Conservation (phyloP, 441 rosid genomes). For the Gossypium aridum region DNA sequence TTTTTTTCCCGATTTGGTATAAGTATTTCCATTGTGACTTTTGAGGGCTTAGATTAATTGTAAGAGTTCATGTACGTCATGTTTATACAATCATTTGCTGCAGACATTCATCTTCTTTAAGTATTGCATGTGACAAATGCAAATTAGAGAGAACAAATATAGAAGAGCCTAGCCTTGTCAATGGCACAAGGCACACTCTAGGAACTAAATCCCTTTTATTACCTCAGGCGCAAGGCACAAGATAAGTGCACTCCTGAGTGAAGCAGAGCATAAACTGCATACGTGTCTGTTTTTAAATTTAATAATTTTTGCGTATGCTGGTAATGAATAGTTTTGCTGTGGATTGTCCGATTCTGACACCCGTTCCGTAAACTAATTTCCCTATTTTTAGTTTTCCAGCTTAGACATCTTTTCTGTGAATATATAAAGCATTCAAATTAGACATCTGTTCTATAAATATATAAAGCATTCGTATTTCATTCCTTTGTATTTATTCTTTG, state of each 20-base stretch:
- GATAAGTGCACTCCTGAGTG: too few species aligned
- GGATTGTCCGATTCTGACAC: not conserved
- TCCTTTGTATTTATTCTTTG: not conserved
- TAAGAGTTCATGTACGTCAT: not conserved
- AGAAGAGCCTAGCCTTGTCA: not conserved
- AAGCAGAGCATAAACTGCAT: too few species aligned
- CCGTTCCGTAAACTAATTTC: not conserved
- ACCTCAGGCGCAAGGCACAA: too few species aligned
- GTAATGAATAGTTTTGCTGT: not conserved
- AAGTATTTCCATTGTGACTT: not conserved
- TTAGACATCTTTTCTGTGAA: not conserved
- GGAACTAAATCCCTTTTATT: too few species aligned
- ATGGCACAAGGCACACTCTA: too few species aligned
- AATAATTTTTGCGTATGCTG: not conserved
- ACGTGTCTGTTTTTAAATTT: not conserved
- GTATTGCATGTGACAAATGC: not conserved
- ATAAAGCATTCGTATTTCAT: not conserved
- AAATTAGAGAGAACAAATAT: not conserved
- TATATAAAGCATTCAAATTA: too few species aligned
- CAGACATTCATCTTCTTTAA: not conserved
- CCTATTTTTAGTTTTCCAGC: not conserved
- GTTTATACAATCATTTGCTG: not conserved
- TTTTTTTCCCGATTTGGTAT: not conserved
- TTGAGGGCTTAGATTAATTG: not conserved
- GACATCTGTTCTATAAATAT: not conserved